These are phyloP conservation scores for Mycena latifolia DNA, from an alignment of 768 basidiomycete species.

Conservation along the genomic window DNA sequence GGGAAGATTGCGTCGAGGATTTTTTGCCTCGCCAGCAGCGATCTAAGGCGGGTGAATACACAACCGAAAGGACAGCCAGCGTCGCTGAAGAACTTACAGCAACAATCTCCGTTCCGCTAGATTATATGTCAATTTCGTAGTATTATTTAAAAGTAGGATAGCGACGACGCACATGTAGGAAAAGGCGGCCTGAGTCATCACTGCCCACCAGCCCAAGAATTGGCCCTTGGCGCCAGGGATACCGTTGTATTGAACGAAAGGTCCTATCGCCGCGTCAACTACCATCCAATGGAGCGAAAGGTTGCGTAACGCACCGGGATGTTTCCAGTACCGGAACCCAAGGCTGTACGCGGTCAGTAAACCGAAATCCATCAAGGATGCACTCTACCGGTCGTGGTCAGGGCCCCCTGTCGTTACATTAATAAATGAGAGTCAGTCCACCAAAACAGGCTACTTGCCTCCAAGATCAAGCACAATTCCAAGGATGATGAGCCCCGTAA, in stretches of 20 bases:
- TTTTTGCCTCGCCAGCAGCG: slow-evolving; percentile 92
- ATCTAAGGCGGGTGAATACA: slow-evolving; percentile 60
- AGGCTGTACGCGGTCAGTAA: slow-evolving; percentile 32
- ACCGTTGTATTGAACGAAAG: slow-evolving; percentile 79
- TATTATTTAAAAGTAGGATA: no score
- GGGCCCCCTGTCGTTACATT: slow-evolving; percentile 92
- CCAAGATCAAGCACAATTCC: slow-evolving; percentile 87
- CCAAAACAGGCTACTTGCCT: slow-evolving; percentile 48
- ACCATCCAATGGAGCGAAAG: background rate
- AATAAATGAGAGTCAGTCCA: no score
- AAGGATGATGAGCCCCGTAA: slow-evolving; percentile 78
- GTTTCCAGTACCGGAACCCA: slow-evolving; percentile 85
- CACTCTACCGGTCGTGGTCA: slow-evolving; percentile 71
- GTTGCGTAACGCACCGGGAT: slow-evolving; percentile 57
- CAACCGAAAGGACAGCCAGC: background rate
- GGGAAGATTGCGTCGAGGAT: slow-evolving; percentile 76
- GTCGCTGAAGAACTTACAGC: slow-evolving; percentile 69
- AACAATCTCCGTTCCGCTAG: slow-evolving; percentile 94
- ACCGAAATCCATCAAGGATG: slow-evolving; percentile 40
- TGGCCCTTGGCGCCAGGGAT: slow-evolving; percentile 79
- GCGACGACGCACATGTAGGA: slow-evolving; percentile 65
- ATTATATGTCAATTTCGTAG: slow-evolving; percentile 2
- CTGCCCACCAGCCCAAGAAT: slow-evolving; percentile 74
- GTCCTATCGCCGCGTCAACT: slow-evolving; percentile 55
- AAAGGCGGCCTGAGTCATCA: slow-evolving; percentile 91